phyloP scores from a whole-genome alignment of 768 basidiomycete genomes.

The Suillus decipiens region DNA sequence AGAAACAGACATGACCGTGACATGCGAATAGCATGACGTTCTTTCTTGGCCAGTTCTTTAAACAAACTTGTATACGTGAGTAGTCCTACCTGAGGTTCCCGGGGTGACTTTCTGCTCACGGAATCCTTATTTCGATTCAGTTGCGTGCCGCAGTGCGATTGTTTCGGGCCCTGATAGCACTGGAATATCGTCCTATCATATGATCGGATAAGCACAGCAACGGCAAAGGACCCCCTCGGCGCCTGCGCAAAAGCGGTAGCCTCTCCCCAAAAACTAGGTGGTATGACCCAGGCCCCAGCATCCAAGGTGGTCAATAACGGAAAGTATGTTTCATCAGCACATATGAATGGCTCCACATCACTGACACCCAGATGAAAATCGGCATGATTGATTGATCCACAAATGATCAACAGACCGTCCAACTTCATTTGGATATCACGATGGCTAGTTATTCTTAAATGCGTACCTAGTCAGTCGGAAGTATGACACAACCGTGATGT shows the following conservation, averaged over 20 bases:
- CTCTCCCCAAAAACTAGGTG: conserved; percentile 1
- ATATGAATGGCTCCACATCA: background rate
- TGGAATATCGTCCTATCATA: background rate
- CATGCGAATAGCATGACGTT: background rate
- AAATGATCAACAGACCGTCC: background rate
- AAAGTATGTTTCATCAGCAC: background rate
- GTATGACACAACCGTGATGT: background rate
- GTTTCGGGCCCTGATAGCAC: background rate
- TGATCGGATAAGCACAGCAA: background rate
- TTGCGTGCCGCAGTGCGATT: background rate
- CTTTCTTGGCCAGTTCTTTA: background rate
- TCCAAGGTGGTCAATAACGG: background rate
- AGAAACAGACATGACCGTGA: background rate
- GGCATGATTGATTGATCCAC: background rate
- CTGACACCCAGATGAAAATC: background rate
- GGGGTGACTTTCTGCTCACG: background rate
- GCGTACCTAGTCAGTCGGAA: background rate
- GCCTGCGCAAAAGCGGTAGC: background rate
- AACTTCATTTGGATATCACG: background rate
- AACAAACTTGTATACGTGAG: background rate
- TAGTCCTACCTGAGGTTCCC: conserved; percentile 2
- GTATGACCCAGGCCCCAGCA: background rate
- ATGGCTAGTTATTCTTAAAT: background rate
- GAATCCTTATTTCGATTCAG: background rate
- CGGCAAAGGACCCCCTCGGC: background rate